Evolutionary conservation across 106 monocot genomes (phyloP).

Genomic region (Acanthochlamys bracteata): DNA sequence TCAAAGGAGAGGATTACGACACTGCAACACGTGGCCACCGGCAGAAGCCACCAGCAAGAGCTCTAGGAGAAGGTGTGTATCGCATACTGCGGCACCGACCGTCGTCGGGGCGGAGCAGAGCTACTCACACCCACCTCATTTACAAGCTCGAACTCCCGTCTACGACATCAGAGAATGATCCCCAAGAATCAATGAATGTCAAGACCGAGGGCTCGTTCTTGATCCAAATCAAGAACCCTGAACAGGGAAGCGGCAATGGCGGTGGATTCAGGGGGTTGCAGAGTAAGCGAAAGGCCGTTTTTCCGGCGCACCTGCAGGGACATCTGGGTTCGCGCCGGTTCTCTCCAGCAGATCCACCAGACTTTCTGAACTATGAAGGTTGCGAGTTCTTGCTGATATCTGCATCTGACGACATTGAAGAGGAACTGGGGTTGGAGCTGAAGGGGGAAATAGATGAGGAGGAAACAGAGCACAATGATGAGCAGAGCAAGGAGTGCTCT

Average conservation of each 20-base stretch:
- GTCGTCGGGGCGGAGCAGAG: slow-evolving; percentile 5
- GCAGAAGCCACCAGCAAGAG: slow-evolving; percentile 36
- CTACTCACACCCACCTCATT: slow-evolving; percentile 58
- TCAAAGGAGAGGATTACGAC: slow-evolving; percentile 67
- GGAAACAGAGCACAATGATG: slow-evolving; percentile 8
- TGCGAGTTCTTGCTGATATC: slow-evolving; percentile 74
- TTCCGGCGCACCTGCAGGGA: slow-evolving; percentile 59
- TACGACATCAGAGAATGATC: slow-evolving; percentile 11
- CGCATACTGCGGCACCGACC: slow-evolving; percentile 51
- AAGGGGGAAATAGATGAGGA: slow-evolving; percentile 22
- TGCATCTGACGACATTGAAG: slow-evolving; percentile 63
- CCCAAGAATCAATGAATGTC: slow-evolving; percentile 59
- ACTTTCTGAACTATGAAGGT: slow-evolving; percentile 78
- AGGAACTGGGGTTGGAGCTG: slow-evolving; percentile 71
- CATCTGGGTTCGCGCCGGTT: slow-evolving; percentile 29
- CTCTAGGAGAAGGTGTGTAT: slow-evolving; percentile 68
- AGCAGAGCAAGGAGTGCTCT: slow-evolving; percentile 25
- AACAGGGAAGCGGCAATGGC: slow-evolving; percentile 12
- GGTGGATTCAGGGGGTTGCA: slow-evolving; percentile 39
- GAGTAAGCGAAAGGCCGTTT: slow-evolving; percentile 50
- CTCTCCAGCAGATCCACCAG: slow-evolving; percentile 47
- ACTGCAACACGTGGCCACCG: slow-evolving; percentile 58
- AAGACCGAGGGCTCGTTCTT: slow-evolving; percentile 69
- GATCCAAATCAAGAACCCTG: slow-evolving; percentile 77
- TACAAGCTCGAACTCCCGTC: slow-evolving; percentile 67